Evolutionary conservation across 164 flowering plant genomes (phyloP), one percentile per base, ranked within the genome.

Genomic region (Amborella trichopoda): DNA sequence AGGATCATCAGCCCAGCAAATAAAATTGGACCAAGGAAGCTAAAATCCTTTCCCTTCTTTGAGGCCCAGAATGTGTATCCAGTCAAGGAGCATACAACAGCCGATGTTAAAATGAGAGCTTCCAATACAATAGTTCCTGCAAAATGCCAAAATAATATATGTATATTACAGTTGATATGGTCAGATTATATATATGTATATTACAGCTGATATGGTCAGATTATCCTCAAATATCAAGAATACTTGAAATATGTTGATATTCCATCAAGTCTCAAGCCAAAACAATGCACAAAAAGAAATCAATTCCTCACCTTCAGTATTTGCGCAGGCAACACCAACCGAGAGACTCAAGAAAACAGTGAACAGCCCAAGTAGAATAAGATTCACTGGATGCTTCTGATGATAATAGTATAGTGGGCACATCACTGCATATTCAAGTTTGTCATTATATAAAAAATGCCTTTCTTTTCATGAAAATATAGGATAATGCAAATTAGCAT

Each of bases 31-130:
- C 96, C 98, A 20, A 91, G 80, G 48, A 55, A 91, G 67, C 82
- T 80, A 76, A 91, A 91, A 68, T 91, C 98, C 69, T 87, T 80
- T 65, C 98, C 98, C 71, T 80, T 91, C 87, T 77, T 86, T 19
- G 93, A 54, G 45, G 98, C 98, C 98, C 96, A 91, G 90, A 91
- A 91, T 26, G 94, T 81, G 61, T 91, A 91, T 0, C 68, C 98
- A 50, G 98, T 91, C 43, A 91, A 65, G 52, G 89, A 61, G 40
- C 58, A 64, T 46, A 91, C 94, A 36, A 91, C 93, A 19, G 89
- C 83, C 41, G 93, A 77, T 33, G 98, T 91, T 53, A 91, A 60
- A 54, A 91, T 70, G 27, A 85, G 59, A 23, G 97, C 98, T 68
- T 91, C 80, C 27, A 91, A 93, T 50, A 91, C 98, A 60, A 91